Percentiles rank a stretch among this genome's conserved stretches.
phyloP scores from a whole-genome alignment of 2,329 filamentous ascomycete species.

The Bretziella fagacearum region DNA sequence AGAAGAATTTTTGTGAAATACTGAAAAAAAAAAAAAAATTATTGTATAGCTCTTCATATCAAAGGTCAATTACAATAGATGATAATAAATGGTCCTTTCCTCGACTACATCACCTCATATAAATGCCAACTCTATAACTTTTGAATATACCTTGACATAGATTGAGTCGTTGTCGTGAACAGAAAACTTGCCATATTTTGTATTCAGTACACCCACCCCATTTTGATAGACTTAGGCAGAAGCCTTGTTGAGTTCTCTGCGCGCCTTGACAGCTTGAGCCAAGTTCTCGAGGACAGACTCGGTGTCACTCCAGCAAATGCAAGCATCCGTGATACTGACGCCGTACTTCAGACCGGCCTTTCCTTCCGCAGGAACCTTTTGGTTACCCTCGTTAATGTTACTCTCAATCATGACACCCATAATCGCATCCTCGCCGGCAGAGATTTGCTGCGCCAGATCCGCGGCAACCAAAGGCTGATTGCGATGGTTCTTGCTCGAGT shows the following conservation, averaged over 20 bases:
- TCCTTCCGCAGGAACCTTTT: slow-evolving; percentile 82
- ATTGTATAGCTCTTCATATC: no score
- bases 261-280: slow-evolving; percentile 61
- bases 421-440: slow-evolving; percentile 66
- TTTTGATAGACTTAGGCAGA: slow-evolving; percentile 1
- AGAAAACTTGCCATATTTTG: no score
- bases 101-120: no score
- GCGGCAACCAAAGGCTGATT: slow-evolving; percentile 92
- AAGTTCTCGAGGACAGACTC: slow-evolving; percentile 59
- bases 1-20: no score
- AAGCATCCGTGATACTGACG: slow-evolving; percentile 93
- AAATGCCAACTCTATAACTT: no score
- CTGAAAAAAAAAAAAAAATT: no score
- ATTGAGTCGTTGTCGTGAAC: no score
- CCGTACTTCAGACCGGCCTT: slow-evolving; percentile 77
- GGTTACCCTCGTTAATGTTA: slow-evolving; percentile 84
- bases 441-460: slow-evolving; percentile 66
- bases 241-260: slow-evolving; percentile 32
- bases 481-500: slow-evolving; percentile 88
- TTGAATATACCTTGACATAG: no score
- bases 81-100: no score
- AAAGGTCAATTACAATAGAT: no score
- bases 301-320: slow-evolving; percentile 88
- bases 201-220: neutral
- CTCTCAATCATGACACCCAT: slow-evolving; percentile 99